Percentiles rank a stretch among this genome's conserved stretches.
Conservation (phyloP, 2,329 filamentous ascomycete species). For the Colletotrichum orbiculare region DNA sequence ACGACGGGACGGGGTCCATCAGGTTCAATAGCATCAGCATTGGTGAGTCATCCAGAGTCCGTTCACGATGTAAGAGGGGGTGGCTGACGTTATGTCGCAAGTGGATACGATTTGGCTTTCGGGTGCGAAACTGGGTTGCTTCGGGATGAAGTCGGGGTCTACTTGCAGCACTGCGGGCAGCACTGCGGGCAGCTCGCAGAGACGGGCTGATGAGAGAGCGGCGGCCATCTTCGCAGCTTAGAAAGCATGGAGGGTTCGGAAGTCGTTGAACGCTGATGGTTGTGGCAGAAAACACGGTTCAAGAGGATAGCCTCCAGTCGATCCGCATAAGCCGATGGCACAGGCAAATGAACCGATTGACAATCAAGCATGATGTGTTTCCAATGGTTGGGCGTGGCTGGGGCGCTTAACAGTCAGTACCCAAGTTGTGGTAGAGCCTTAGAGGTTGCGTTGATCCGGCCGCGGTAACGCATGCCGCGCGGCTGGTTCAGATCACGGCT, state of each 20-base stretch:
- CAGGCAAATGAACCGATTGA: too few species aligned
- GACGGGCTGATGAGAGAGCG: too few species aligned
- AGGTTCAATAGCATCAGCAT: background rate
- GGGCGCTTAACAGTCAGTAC: background rate
- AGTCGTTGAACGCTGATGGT: too few species aligned
- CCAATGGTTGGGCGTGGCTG: background rate
- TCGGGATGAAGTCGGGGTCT: background rate
- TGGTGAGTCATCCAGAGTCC: background rate
- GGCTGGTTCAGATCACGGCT: background rate
- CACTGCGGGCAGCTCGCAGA: background rate
- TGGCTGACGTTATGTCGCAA: background rate
- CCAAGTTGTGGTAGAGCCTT: conserved; percentile 5
- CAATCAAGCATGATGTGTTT: too few species aligned
- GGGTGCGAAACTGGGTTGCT: conserved; percentile 2
- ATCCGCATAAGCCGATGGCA: too few species aligned
- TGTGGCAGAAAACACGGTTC: too few species aligned
- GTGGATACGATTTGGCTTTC: conserved; percentile 6
- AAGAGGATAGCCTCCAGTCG: too few species aligned
- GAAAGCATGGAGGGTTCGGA: too few species aligned
- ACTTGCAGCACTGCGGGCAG: conserved; percentile 1
- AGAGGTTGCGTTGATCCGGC: conserved; percentile 1
- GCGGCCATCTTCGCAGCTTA: too few species aligned
- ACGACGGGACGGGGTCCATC: background rate
- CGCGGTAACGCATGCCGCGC: conserved; percentile 1
- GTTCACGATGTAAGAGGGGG: background rate